These are phyloP conservation scores for Exophiala aquamarina DNA, from an alignment of 2,329 filamentous ascomycete species.

Conservation along the genomic window DNA sequence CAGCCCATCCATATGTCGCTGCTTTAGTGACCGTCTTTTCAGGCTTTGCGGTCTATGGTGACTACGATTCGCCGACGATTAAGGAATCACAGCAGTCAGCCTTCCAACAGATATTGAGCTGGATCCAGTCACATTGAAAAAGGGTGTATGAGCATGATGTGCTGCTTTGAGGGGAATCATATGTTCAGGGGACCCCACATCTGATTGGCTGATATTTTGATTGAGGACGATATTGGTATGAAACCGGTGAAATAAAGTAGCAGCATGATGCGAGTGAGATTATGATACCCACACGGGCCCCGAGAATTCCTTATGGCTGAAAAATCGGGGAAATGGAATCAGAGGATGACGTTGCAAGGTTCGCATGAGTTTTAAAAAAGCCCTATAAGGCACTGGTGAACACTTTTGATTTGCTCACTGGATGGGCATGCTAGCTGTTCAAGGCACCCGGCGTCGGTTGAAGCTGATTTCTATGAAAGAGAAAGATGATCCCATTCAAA, in stretches of 20 bases:
- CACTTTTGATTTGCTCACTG: conserved; percentile 2
- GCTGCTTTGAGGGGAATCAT: not conserved
- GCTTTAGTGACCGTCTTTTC: not conserved
- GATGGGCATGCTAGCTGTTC: not conserved
- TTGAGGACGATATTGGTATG: not conserved
- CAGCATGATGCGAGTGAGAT: conserved; percentile 1
- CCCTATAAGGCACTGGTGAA: not conserved
- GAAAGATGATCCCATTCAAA: conserved; percentile 4
- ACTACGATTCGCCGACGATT: conserved; percentile 28
- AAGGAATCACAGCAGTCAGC: conserved; percentile 24
- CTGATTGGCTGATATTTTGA: conserved; percentile 2
- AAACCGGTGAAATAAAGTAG: conserved; percentile 3
- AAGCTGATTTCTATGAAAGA: conserved; percentile 9
- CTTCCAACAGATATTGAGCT: conserved; percentile 28
- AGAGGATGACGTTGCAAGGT: not conserved
- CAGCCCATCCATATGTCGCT: not conserved
- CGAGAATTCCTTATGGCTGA: no score
- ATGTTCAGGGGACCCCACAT: no score
- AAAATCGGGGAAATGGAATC: not conserved
- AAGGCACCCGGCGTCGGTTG: not conserved
- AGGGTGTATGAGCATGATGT: not conserved
- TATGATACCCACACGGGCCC: conserved; percentile 9
- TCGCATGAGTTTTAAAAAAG: no score
- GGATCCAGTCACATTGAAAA: conserved; percentile 23
- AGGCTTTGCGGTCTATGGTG: conserved; percentile 30